These are phyloP conservation scores for Termitomyces sp. DNA, from an alignment of 768 basidiomycete species.

Conservation along the genomic window DNA sequence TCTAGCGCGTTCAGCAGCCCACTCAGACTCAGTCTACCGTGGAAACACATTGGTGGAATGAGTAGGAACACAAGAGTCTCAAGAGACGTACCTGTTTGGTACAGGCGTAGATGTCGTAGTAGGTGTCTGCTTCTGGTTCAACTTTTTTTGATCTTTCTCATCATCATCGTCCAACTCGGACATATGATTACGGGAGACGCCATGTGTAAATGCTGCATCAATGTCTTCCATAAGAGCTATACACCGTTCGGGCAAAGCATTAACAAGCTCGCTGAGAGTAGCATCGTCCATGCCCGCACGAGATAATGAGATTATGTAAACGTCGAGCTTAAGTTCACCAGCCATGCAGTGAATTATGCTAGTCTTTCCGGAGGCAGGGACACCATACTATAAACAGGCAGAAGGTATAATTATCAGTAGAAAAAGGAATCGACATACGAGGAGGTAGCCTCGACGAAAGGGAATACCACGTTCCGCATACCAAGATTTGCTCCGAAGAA, in stretches of 20 bases:
- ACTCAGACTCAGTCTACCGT: slow-evolving; percentile 49
- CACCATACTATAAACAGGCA: slow-evolving; percentile 45
- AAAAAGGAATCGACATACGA: slow-evolving; percentile 23
- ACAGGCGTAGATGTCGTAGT: slow-evolving; percentile 11
- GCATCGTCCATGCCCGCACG: slow-evolving; percentile 55
- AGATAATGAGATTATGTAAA: slow-evolving; percentile 64
- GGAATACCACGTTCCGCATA: slow-evolving; percentile 66
- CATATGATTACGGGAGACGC: slow-evolving; percentile 22
- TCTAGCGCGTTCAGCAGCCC: slow-evolving; percentile 70
- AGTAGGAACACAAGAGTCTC: neutral
- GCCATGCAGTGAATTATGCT: slow-evolving; percentile 66
- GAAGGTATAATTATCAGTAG: neutral
- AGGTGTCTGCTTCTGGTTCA: neutral
- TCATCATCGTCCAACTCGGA: neutral
- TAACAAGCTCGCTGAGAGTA: slow-evolving; percentile 47
- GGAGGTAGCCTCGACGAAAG: slow-evolving; percentile 64
- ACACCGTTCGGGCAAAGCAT: slow-evolving; percentile 49
- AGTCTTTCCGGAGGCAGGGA: slow-evolving; percentile 72
- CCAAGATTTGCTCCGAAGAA: slow-evolving; percentile 56
- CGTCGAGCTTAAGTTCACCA: slow-evolving; percentile 63
- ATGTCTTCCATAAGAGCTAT: slow-evolving; percentile 74
- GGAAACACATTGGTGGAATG: neutral
- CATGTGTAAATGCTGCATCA: slow-evolving; percentile 55
- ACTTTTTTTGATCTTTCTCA: slow-evolving; percentile 1
- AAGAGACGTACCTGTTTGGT: slow-evolving; percentile 16